phyloP scores from a whole-genome alignment of 2,329 filamentous ascomycete species.

The Coniochaeta hoffmannii region DNA sequence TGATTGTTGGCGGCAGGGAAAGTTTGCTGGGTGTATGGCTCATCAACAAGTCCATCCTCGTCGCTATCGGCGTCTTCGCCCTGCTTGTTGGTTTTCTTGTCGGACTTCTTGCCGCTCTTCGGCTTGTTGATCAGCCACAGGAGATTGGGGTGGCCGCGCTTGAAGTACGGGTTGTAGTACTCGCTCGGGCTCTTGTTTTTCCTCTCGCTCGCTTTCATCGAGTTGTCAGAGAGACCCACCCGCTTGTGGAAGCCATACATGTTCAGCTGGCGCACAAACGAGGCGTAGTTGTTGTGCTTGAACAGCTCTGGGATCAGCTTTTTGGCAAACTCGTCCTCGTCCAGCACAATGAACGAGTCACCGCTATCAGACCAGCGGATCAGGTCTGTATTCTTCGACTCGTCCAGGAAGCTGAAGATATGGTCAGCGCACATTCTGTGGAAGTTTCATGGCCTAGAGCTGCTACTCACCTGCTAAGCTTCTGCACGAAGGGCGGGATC shows the following conservation, averaged over 20 bases:
- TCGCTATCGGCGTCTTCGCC: conserved; percentile 66
- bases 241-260: conserved; percentile 99
- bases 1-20: conserved; percentile 8
- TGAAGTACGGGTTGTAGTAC: conserved; percentile 96
- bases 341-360: conserved; percentile 91
- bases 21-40: conserved; percentile 22
- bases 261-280: conserved; percentile 90
- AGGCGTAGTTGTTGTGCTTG: conserved; percentile 98
- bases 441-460: background rate
- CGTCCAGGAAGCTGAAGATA: conserved; percentile 72
- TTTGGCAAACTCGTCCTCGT: conserved; percentile 98
- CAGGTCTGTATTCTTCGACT: conserved; percentile 84
- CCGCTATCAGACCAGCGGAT: conserved; percentile 97
- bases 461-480: conserved; percentile 76
- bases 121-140: conserved; percentile 96
- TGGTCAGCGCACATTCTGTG: conserved; percentile 11
- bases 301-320: conserved; percentile 94
- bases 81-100: conserved; percentile 53
- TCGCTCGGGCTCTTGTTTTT: conserved; percentile 98
- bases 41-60: conserved; percentile 43
- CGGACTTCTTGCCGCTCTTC: conserved; percentile 60
- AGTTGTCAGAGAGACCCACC: conserved; percentile 89
- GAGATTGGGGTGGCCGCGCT: conserved; percentile 83
- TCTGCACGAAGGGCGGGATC: conserved; percentile 96
- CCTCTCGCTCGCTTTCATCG: conserved; percentile 92